Conservation (phyloP, 257 asterid genomes). For the Mitragyna speciosa region DNA sequence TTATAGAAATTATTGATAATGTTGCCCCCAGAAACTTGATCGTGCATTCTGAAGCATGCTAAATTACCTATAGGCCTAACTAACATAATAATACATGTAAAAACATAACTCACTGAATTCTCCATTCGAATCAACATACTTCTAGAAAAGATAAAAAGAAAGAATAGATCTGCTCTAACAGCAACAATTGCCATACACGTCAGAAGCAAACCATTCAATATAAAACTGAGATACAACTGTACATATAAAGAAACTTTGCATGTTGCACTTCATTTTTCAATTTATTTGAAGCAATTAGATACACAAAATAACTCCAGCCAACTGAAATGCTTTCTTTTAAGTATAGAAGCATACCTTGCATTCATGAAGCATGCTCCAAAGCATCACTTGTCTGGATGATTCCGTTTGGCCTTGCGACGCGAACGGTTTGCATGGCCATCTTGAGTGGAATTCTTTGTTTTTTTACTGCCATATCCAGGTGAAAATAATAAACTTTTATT, state of each 20-base stretch:
- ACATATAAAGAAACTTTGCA: not conserved
- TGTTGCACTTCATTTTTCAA: not conserved
- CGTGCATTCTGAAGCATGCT: too few species aligned
- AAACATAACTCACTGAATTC: not conserved
- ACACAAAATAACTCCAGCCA: not conserved
- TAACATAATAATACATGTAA: not conserved
- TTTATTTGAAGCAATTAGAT: not conserved
- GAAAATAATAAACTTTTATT: not conserved
- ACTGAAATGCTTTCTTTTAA: not conserved
- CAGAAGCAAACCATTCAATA: too few species aligned
- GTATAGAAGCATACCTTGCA: conserved; percentile 12
- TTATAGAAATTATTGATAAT: too few species aligned
- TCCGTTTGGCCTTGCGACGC: conserved; percentile 48
- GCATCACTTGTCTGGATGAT: conserved; percentile 37
- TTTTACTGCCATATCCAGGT: conserved; percentile 41
- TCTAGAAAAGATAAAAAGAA: not conserved
- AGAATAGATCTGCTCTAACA: not conserved
- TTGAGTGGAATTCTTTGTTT: conserved; percentile 31
- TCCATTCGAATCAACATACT: not conserved
- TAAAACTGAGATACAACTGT: not conserved
- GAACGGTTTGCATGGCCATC: conserved; percentile 37
- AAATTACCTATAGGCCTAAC: not conserved
- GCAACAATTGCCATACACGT: not conserved
- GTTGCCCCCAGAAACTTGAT: too few species aligned
- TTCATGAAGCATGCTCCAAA: not conserved